phyloP scores from a whole-genome alignment of 139 green algal genomes.

The Mesotaenium endlicherianum region DNA sequence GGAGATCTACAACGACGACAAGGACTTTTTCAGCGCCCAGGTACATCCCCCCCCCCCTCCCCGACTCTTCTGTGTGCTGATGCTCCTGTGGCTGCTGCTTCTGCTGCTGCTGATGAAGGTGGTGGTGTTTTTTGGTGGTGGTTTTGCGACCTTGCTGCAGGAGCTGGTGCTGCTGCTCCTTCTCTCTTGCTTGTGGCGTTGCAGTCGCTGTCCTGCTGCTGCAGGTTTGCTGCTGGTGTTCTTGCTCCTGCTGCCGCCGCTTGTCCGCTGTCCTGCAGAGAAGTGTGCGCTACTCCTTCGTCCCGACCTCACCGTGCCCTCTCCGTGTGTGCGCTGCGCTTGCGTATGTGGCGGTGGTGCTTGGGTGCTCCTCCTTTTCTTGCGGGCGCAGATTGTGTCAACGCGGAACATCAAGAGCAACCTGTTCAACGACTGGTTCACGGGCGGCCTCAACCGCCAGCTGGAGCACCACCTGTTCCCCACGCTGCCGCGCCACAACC shows the following conservation, averaged over 20 bases:
- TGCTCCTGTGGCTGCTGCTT: not conserved
- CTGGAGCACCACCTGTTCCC: conserved; percentile 84
- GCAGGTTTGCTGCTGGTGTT: no score
- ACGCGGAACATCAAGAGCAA: conserved; percentile 64
- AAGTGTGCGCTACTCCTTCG: no score
- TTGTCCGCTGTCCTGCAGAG: no score
- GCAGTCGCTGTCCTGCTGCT: no score
- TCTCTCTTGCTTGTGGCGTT: no score
- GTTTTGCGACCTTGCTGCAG: no score
- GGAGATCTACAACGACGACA: conserved; percentile 67
- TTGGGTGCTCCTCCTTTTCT: conserved; percentile 23
- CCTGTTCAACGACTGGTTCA: conserved; percentile 70
- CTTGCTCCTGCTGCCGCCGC: no score
- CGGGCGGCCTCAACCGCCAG: conserved; percentile 75
- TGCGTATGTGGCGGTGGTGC: no score
- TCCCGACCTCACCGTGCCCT: no score
- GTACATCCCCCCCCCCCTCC: not conserved
- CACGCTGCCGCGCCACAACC: conserved; percentile 70
- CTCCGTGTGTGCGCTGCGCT: no score
- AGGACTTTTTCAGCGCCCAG: conserved; percentile 65
- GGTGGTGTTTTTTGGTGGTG: not conserved
- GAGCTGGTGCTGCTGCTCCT: no score
- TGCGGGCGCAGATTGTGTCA: conserved; percentile 63
- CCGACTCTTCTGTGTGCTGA: not conserved
- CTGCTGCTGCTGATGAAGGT: not conserved